phyloP scores from a whole-genome alignment of 768 basidiomycete genomes.

The Leucocoprinus sp. region DNA sequence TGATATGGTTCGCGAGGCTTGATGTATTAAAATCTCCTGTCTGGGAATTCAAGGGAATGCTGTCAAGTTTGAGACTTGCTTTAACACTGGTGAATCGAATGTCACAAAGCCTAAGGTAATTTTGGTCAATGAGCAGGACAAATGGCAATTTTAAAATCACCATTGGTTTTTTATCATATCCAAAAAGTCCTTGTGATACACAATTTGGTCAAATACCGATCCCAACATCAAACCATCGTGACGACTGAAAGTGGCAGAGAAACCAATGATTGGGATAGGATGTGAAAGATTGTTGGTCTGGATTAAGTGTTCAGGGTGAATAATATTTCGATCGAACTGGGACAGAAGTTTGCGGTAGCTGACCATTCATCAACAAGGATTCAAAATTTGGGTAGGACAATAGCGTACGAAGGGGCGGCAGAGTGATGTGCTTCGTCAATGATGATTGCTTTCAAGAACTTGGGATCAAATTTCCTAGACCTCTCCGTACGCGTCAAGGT shows the following conservation, averaged over 20 bases:
- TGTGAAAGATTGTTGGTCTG: conserved; percentile 30
- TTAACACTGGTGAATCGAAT: conserved; percentile 80
- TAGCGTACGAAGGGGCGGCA: conserved; percentile 75
- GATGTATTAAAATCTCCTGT: conserved; percentile 79
- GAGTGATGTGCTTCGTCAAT: conserved; percentile 96
- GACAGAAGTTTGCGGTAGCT: conserved; percentile 81
- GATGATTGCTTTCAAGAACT: conserved; percentile 62
- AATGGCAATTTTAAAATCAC: conserved; percentile 26
- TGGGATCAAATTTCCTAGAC: conserved; percentile 68
- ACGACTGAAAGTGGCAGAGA: conserved; percentile 90
- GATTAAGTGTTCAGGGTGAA: conserved; percentile 39
- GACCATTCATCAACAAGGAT: not conserved
- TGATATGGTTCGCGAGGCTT: conserved; percentile 74
- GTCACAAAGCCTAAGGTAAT: conserved; percentile 59
- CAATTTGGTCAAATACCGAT: conserved; percentile 83
- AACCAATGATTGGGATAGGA: conserved; percentile 79
- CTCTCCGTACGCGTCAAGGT: conserved; percentile 61
- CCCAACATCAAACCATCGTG: conserved; percentile 88
- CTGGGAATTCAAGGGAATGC: conserved; percentile 54
- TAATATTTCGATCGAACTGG: conserved; percentile 65
- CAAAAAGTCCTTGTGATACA: conserved; percentile 85
- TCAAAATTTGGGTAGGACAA: not conserved
- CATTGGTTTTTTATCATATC: conserved; percentile 93
- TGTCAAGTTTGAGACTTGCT: conserved; percentile 60
- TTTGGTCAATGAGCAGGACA: conserved; percentile 13